Evolutionary conservation across 345 rosid species (phyloP), one percentile per base, ranked within the genome.

Genomic region (Pelargonium nanum): DNA sequence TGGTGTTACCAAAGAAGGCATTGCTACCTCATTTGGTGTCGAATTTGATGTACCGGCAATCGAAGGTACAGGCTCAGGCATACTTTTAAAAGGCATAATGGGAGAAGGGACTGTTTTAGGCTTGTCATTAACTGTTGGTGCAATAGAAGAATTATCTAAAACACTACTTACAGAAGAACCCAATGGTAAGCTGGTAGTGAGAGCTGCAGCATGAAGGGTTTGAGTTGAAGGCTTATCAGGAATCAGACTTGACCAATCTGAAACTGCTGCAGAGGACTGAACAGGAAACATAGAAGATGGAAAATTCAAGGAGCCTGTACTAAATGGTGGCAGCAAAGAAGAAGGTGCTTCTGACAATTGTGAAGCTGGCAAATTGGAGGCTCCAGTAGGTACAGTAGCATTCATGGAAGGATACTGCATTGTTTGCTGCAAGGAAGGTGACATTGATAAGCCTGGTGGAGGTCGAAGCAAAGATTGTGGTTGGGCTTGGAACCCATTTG

Each of bases 1-100:
- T 22, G 72, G 63, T 19, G 62, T 68, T 61, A 57, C 67, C 40
- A 56, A 54, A 19, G 72, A 51, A 62, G 72, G 67, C 15, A 45
- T 22, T 52, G 53, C 8, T 57, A 48, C 58, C 44, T 62, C 61
- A 17, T 24, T 24, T 21, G 34, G 23, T 51, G 19, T 58, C 24
- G 58, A 23, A 45, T 21, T 48, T 22, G 45, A 50, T 22, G 59
- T 68, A 26, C 58, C 67, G 17, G 44, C 32, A 68, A 52, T 20
- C 10, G 63, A 59, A 22, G 67, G 63, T 8, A 26, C 21, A 51
- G 62, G 34, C 4, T 21, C 1, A 57, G 57, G 32, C 40, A 52
- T 50, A 22, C 40, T 56, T 3, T 32, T 26, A 62, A 24, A 53
- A n/a, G 62, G 9, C 19, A 59, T 55, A 20, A 30, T 34, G 1